phyloP scores from a whole-genome alignment of 2,329 filamentous ascomycete species.

The Paecilomyces fulvus region DNA sequence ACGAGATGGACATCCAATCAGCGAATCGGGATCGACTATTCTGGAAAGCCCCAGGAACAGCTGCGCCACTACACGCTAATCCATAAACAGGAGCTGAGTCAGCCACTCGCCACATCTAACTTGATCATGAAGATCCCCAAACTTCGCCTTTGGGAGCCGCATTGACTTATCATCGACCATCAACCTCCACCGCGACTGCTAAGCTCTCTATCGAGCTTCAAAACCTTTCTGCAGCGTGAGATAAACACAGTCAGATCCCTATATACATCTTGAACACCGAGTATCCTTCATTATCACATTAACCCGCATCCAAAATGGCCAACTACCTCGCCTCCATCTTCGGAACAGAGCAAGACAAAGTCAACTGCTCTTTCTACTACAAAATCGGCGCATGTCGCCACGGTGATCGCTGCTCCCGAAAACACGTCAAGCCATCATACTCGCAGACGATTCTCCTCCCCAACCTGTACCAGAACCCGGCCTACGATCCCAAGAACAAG shows the following conservation, averaged over 20 bases:
- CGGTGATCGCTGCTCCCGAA: constrained; percentile 94
- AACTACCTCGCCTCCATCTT: constrained; percentile 99
- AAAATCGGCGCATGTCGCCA: constrained; percentile 99
- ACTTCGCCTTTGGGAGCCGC: neutral
- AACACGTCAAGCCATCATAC: constrained; percentile 99
- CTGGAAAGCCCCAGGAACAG: neutral
- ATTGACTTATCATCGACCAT: neutral
- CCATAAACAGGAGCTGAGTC: neutral
- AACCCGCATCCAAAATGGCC: constrained; percentile 54
- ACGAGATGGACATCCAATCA: neutral
- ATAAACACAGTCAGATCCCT: neutral
- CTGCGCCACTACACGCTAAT: neutral
- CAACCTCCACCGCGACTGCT: neutral
- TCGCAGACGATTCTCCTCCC: constrained; percentile 95
- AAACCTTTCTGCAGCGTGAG: neutral
- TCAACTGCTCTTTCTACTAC: constrained; percentile 99
- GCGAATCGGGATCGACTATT: neutral
- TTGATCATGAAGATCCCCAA: neutral
- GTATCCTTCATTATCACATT: neutral
- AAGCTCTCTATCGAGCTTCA: neutral
- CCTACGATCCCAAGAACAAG: constrained; percentile 91
- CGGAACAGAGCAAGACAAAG: constrained; percentile 98
- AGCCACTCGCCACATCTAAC: neutral
- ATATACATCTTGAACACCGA: neutral
- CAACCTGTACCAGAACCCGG: constrained; percentile 98